Base-by-base conservation (phyloP, 2,329 filamentous ascomycete species). In the Neopestalotiopsis sp. region DNA sequence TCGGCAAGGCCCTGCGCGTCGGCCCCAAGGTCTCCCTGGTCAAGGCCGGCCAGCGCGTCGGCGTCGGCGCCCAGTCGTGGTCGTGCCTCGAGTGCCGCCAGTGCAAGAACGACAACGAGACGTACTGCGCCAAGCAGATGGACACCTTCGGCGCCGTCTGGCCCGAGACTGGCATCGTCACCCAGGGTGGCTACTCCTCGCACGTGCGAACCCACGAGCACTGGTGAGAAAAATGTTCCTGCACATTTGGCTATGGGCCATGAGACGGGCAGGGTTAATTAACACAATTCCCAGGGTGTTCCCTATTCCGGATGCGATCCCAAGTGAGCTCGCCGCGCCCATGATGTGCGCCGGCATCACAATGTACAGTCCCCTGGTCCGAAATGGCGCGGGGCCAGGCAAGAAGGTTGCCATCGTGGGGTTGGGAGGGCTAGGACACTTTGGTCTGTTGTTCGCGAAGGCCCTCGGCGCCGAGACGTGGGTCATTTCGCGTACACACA, bases 161-260 rank as follows among this genome's bases (percentile, higher is more conserved):
- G 78, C 84, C 85, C n/a, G 84, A 86, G 42, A 86, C 84, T 24
- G 92, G 91, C 67, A 90, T 91, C 61, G 82, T 91, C 66, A 84
- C 89, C 4, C 83, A 90, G 80, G 86, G 89, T 60, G 89, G 89
- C 10, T 90, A 89, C 75, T 85, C 88, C 1, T 87, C 85, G 69
- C 87, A 94, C 77, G 86, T 94, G 24, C 87, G 92, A 72, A 89
- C 90, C 1, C 92, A 95, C 80, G 91, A 95, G 81, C 92, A 94
- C 83, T 95, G 85, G 85, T 86, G 62, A 20, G 78, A 28, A 28
- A 28, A 28, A 28, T 28, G 3, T 28, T 28, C 3, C 24, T 28
- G 3, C 24, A 28, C 24, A 28, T 3, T 28, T 28, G 24, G 24
- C 24, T 1, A 28, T 28, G 24, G 24, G 24, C 24, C 24, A 28